Base-by-base conservation (phyloP, 108 stramenopile species). In the Cyclotella atomus region DNA sequence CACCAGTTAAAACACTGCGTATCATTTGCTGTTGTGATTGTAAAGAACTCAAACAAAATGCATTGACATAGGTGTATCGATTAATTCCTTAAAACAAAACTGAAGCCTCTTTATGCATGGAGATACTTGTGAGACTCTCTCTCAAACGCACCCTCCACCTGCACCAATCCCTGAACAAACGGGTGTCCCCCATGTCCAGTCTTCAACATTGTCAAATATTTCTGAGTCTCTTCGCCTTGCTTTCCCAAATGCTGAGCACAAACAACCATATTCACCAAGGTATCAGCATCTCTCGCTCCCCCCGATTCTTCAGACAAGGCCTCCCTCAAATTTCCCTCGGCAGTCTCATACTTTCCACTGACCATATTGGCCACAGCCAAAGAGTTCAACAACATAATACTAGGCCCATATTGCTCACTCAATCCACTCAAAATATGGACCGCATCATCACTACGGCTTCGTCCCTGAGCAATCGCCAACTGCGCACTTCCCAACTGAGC, bases 371-470 rank as follows among this genome's bases (percentile, higher is more conserved):
- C 91, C 47, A 88, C 94, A 16, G 97, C 97, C 70, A 86, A 68
- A 28, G 95, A 78, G 73, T 98, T 99, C 70, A 98, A 84, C 49
- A 99, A 71, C 73, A 95, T 71, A 14, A 93, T 68, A 55, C 90
- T 91, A 27, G 93, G 84, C 8, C 95, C 96, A 73, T 97, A 97
- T 84, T 99, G 97, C 82, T 98, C 98, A 64, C 93, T 91, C 52
- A 98, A 84, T 25, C 91, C 88, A 38, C 85, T 85, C 53, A 95
- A 87, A 46, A 90, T 84, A 74, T 98, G 97, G 9, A 87, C 79
- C 6, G 98, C 98, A 83, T 99, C 97, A 36, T 79, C 84, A 33
- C 83, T 83, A 38, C 75, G 81, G 38, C 79, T 85, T n/a, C 84
- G 83, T 50, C 97, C 97, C 33, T 88, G 77, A 0, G 89, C 94